A percentile compares a stretch with the other conserved stretches of the same genome.
Conservation (phyloP, 2,329 filamentous ascomycete species). For the Colletotrichum tamarilloi region DNA sequence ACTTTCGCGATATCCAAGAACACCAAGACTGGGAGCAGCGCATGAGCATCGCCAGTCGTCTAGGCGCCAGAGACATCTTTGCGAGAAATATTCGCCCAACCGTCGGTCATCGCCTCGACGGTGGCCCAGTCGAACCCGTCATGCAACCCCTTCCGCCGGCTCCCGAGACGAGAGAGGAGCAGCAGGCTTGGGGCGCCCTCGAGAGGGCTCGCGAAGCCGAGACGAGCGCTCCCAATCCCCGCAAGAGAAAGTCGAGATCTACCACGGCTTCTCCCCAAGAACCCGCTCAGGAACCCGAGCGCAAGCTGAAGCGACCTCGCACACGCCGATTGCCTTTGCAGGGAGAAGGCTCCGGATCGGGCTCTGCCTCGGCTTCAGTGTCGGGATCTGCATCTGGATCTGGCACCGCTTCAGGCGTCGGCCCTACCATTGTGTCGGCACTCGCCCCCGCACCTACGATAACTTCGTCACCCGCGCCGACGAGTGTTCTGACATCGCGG, state of each 20-base stretch:
- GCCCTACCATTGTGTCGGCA: constrained; percentile 34
- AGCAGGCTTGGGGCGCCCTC: constrained; percentile 89
- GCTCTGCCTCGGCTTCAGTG: constrained; percentile 35
- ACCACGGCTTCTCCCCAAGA: constrained; percentile 78
- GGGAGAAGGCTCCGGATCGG: constrained; percentile 59
- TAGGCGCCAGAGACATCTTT: constrained; percentile 81
- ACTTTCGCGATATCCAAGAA: constrained; percentile 61
- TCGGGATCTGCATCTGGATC: constrained; percentile 14
- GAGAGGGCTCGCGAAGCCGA: constrained; percentile 83
- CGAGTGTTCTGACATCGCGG: constrained; percentile 34
- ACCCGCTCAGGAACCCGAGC: constrained; percentile 74
- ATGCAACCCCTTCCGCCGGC: background rate
- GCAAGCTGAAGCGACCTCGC: constrained; percentile 88
- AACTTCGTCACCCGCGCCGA: constrained; percentile 39
- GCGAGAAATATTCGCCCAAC: constrained; percentile 67
- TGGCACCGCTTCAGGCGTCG: constrained; percentile 37
- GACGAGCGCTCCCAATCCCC: constrained; percentile 55
- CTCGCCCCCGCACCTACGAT: constrained; percentile 16
- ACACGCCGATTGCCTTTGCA: constrained; percentile 73
- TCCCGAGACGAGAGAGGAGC: constrained; percentile 79
- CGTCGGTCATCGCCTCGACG: constrained; percentile 72
- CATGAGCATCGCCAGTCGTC: constrained; percentile 81
- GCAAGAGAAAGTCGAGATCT: constrained; percentile 81
- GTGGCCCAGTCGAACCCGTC: constrained; percentile 46
- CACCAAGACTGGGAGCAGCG: constrained; percentile 85